Conservation (phyloP, 352 stramenopile genomes). For the Elongisporangium prolatum region DNA sequence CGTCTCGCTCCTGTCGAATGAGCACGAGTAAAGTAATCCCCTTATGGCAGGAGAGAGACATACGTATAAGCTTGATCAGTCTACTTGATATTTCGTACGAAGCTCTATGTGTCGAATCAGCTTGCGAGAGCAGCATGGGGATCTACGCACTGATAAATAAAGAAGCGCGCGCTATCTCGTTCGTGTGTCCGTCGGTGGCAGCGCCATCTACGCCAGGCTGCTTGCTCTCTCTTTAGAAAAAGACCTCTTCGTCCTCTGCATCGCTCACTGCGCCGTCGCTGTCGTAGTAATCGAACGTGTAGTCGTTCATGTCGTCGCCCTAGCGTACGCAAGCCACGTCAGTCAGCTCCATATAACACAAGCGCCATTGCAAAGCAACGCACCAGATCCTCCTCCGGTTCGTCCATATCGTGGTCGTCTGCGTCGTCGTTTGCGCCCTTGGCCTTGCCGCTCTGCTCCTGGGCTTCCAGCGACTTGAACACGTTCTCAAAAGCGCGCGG, state of each 20-base stretch:
- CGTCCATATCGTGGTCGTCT: constrained; percentile 53
- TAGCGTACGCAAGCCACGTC: neutral
- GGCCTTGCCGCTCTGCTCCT: constrained; percentile 58
- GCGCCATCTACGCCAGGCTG: neutral
- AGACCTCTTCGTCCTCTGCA: constrained; percentile 69
- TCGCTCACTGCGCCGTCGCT: constrained; percentile 57
- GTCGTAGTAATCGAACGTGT: constrained; percentile 80
- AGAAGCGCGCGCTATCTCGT: neutral
- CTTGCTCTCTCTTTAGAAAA: constrained; percentile 34
- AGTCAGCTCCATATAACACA: neutral
- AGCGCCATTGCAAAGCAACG: neutral
- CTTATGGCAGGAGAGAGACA: neutral
- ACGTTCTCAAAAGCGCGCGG: constrained; percentile 62
- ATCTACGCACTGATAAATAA: constrained; percentile 1
- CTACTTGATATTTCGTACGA: neutral
- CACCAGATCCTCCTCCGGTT: constrained; percentile 60
- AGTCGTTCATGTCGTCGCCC: constrained; percentile 77
- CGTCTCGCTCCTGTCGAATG: constrained; percentile 39
- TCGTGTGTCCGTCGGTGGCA: neutral
- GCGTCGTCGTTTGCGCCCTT: constrained; percentile 34
- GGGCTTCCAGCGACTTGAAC: constrained; percentile 63
- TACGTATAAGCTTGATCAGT: neutral
- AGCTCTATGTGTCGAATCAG: no score
- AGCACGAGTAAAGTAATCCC: constrained; percentile 49
- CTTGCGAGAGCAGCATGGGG: neutral